Base-by-base conservation (phyloP, 306 rosid species). In the Trichosanthes cucumerina region DNA sequence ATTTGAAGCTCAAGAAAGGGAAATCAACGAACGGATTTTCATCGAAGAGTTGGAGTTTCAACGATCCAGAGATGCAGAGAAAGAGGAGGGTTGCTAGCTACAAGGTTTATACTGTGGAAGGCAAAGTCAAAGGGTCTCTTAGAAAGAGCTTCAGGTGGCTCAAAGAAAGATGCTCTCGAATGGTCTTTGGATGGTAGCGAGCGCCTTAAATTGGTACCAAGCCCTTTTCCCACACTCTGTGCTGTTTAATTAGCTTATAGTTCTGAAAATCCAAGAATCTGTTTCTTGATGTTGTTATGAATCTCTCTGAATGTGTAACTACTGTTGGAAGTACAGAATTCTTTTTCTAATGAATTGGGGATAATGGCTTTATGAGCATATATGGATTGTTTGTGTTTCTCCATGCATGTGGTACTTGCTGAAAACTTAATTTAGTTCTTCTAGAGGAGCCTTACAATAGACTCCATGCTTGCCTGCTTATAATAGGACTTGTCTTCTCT, bases 21-120 rank as follows among this genome's bases (percentile, higher is more conserved):
- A 92, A 93, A 79, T 91, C 96, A 3, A 85, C 89, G 14, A 91
- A 90, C 24, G 89, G 88, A 39, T 86, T 88, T 0, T 36, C 79
- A 16, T 92, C 97, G 0, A 92, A 89, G 63, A 83, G 83, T 39
- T 94, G 97, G 97, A 90, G 93, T 43, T 86, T 94, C 24, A 86
- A 68, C 69, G 98, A 94, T 79, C 96, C 98, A 4, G 98, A 94
- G 84, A 74, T 92, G 85, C 93, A 90, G 94, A 86, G 98, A 89
- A 92, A 88, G 86, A 94, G 88, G 80, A 90, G 97, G 79, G 97
- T 94, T 5, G 98, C 97, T 18, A 88, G 98, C 84, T 94, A 94
- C 75, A 94, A 94, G 84, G 97, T 90, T 41, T 94, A 94, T 78
- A 26, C 91, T 5, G 91, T 90, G 80, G 98, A 94, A 82, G 98